Evolutionary conservation across 78 protist genomes (phyloP).

Genomic region (Mantamonas sphyraenae): DNA sequence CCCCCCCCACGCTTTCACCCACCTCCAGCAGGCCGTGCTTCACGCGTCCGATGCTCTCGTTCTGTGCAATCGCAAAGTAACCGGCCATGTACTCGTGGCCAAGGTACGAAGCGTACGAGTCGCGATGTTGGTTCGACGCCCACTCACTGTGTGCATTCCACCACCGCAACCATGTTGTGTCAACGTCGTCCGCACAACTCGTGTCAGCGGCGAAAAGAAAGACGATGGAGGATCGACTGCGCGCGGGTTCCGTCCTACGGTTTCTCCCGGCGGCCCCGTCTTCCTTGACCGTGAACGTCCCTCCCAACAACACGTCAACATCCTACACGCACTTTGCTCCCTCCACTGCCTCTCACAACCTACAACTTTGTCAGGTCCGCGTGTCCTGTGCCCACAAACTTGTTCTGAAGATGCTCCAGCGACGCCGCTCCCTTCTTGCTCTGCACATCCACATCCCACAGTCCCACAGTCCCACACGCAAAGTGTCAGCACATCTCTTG

Average conservation of each 20-base stretch:
- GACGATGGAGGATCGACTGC: not conserved
- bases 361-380: slow-evolving; percentile 37
- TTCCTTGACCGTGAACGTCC: not conserved
- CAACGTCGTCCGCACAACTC: no score
- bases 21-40: not conserved
- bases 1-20: no score
- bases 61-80: slow-evolving; percentile 32
- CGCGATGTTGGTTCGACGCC: slow-evolving; percentile 45
- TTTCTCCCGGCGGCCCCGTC: not conserved
- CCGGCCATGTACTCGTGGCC: slow-evolving; percentile 17
- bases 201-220: not conserved
- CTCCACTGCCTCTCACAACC: not conserved
- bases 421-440: no score
- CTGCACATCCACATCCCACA: no score
- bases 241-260: not conserved
- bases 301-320: not conserved
- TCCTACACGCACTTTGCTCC: not conserved
- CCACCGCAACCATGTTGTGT: no score
- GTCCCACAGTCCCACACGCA: no score
- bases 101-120: slow-evolving; percentile 33
- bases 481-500: no score
- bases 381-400: slow-evolving; percentile 56
- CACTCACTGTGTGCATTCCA: no score
- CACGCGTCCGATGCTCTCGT: slow-evolving; percentile 6
- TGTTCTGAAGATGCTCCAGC: slow-evolving; percentile 40